Conservation (phyloP, 305 asterid species). For the Petunia hybrid region DNA sequence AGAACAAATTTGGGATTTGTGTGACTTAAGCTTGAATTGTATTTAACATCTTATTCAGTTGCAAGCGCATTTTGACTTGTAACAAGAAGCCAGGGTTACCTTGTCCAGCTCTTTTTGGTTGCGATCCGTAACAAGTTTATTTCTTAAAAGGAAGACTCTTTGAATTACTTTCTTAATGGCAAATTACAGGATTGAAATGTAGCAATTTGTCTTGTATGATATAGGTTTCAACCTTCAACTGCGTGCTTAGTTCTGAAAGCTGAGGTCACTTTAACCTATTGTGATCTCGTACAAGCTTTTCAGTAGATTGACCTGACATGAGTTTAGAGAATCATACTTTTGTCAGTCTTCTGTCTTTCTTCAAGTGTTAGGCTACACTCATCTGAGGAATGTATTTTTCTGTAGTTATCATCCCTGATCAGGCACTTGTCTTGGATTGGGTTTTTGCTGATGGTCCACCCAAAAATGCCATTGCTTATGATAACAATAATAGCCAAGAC, state of each 20-base stretch:
- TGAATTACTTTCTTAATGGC: not conserved
- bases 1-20: not conserved
- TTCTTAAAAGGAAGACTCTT: not conserved
- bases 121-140: not conserved
- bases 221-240: not conserved
- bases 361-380: slow-evolving; percentile 35
- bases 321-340: slow-evolving; percentile 21
- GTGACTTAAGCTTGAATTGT: not conserved
- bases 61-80: not conserved
- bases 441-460: slow-evolving; percentile 98
- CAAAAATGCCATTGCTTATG: slow-evolving; percentile 65
- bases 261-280: not conserved
- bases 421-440: slow-evolving; percentile 90
- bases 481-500: slow-evolving; percentile 75
- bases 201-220: not conserved
- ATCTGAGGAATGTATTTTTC: slow-evolving; percentile 37
- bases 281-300: not conserved
- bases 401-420: slow-evolving; percentile 84
- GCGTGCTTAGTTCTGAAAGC: not conserved
- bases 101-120: not conserved
- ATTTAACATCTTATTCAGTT: not conserved
- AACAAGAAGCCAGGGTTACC: not conserved
- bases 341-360: slow-evolving; percentile 30
- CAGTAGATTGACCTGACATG: not conserved
- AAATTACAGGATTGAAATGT: not conserved